These are phyloP conservation scores for Suillus tomentosus DNA, from an alignment of 768 basidiomycete species.

Conservation along the genomic window DNA sequence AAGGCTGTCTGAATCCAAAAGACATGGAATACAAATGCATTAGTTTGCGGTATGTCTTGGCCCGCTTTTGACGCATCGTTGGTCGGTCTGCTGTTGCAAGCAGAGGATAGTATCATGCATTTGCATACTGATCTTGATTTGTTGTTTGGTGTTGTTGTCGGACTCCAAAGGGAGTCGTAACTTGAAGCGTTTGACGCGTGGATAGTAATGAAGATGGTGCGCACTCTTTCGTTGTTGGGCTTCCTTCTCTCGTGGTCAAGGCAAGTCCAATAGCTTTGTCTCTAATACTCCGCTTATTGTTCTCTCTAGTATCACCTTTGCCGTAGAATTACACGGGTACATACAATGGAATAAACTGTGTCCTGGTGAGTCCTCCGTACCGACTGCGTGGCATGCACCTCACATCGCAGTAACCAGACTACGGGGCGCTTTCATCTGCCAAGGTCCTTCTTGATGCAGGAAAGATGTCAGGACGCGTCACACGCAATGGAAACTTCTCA, in stretches of 20 bases:
- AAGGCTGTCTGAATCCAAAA: conserved; percentile 92
- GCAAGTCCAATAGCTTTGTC: conserved; percentile 11
- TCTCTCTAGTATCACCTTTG: conserved; percentile 31
- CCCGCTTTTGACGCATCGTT: conserved; percentile 90
- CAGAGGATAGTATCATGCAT: not conserved
- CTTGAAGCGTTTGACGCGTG: conserved; percentile 11
- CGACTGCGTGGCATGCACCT: conserved; percentile 9
- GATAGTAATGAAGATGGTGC: conserved; percentile 20
- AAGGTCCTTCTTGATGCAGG: conserved; percentile 66
- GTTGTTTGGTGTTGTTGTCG: conserved; percentile 31
- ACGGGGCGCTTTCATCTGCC: conserved; percentile 51
- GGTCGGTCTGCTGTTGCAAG: not conserved
- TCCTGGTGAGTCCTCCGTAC: conserved; percentile 4
- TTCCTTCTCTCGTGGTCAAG: conserved; percentile 22
- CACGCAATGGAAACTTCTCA: conserved; percentile 58
- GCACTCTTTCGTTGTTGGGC: conserved; percentile 5
- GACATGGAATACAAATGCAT: conserved; percentile 87
- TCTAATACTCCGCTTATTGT: not conserved
- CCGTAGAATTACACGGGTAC: conserved; percentile 60
- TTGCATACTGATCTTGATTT: not conserved
- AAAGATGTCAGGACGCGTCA: conserved; percentile 51
- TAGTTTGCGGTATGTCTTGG: conserved; percentile 91
- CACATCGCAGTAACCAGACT: conserved; percentile 30
- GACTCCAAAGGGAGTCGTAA: not conserved
- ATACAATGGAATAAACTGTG: conserved; percentile 73